Evolutionary conservation across 177 flowering plant species (phyloP).

Genomic region (Telopea speciosissima): DNA sequence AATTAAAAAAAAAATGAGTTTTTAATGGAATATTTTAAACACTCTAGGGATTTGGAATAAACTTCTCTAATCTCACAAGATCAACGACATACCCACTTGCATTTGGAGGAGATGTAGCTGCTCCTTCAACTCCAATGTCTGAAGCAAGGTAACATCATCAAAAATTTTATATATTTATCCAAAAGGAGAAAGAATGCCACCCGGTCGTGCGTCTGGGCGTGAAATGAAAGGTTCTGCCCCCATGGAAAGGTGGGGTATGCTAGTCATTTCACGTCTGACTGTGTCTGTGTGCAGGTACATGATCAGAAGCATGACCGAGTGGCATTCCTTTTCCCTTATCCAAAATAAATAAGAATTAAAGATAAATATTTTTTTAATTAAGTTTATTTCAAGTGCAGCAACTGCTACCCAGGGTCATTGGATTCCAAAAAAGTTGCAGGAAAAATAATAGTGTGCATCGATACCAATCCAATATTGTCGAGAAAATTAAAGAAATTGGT

Average conservation of each 20-base stretch:
- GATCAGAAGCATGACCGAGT: too few relatives aligned
- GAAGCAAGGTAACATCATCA: constrained; percentile 53
- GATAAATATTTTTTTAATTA: too few relatives aligned
- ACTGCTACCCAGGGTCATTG: constrained; percentile 75
- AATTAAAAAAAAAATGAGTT: too few relatives aligned
- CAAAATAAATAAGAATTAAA: too few relatives aligned
- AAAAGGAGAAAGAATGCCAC: too few relatives aligned
- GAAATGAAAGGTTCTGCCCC: too few relatives aligned
- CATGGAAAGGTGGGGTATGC: too few relatives aligned
- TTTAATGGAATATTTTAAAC: background rate
- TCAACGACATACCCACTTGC: constrained; percentile 47
- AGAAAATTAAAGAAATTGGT: constrained; percentile 55
- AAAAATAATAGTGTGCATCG: constrained; percentile 57
- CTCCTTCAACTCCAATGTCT: constrained; percentile 37
- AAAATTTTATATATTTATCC: too few relatives aligned
- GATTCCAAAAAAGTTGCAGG: constrained; percentile 48
- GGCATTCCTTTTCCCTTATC: too few relatives aligned
- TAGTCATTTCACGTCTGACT: too few relatives aligned
- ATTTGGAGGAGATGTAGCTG: constrained; percentile 44
- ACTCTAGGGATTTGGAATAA: constrained; percentile 61
- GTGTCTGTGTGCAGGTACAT: too few relatives aligned
- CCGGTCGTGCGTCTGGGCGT: too few relatives aligned
- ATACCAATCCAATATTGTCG: constrained; percentile 26
- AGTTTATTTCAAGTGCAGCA: constrained; percentile 30
- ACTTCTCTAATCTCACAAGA: constrained; percentile 52